Evolutionary conservation across 1,139 yeast species (phyloP), one percentile per base, ranked within the genome.

Genomic region (Saccharomyces hybrid): DNA sequence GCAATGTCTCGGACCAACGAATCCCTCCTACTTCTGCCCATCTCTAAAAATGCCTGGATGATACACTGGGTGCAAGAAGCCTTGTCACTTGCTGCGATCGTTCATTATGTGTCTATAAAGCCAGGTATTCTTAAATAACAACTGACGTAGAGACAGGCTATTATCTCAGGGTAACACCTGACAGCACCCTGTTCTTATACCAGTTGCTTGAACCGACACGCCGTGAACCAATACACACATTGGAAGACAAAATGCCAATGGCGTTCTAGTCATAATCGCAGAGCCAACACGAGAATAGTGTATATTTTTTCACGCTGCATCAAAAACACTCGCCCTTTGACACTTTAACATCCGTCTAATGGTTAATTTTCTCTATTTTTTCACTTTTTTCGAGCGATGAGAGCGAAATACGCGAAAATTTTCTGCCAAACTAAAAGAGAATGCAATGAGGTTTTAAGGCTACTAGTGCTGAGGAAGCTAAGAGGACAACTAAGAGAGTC

Each of bases 1-100:
- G 69, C 70, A 38, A 65, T 65, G 41, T 57, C 58, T 25, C 62
- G 64, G 3, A 65, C 69, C 47, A 67, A 56, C 5, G 70, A 66
- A 50, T 60, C 58, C 27, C 63, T 57, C 31, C 69, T 59, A 46
- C 62, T 56, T 51, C 65, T 59, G 2, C 34, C 54, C 66, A 64
- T 64, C 14, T 31, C 34, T 31, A 31, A 4, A 31, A 4, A 31
- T 31, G 14, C 14, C 34, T 31, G 34, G 34, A 31, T 31, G 3
- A 31, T 31, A 31, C 34, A 1, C 34, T 31, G 34, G 34, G 34
- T 31, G 3, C 14, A 4, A 31, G 34, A 11, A 31, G 34, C 34
- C 14, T 31, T 31, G 34, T 31, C 34, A 31, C 2, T 31, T 31
- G 34, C 34, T 31, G 34, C 34, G 2, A 31, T 31, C 34, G 34